These are phyloP conservation scores for Scolecobasidium constrictum DNA, from an alignment of 2,329 filamentous ascomycete genomes.

Conservation along the genomic window DNA sequence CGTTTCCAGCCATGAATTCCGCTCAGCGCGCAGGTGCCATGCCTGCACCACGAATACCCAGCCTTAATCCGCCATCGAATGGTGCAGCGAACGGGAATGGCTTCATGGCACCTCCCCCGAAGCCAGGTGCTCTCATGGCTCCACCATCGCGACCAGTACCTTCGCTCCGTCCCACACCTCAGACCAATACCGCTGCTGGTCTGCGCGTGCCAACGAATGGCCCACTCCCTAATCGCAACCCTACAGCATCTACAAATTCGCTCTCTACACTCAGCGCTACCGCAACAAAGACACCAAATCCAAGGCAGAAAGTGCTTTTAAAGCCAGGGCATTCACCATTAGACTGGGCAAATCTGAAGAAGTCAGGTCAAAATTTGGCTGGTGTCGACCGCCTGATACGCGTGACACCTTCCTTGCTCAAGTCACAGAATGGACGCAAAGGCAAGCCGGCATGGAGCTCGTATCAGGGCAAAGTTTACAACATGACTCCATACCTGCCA, in stretches of 20 bases:
- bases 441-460: constrained; percentile 85
- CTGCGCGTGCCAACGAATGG: constrained; percentile 34
- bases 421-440: constrained; percentile 67
- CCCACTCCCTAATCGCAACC: constrained; percentile 37
- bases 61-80: constrained; percentile 6
- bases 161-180: too few species aligned
- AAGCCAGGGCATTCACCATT: constrained; percentile 88
- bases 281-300: constrained; percentile 28
- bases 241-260: constrained; percentile 26
- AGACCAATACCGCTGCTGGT: constrained; percentile 26
- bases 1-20: constrained; percentile 35
- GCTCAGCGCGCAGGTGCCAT: constrained; percentile 30
- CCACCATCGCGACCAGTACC: constrained; percentile 14
- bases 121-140: constrained; percentile 12
- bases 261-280: constrained; percentile 17
- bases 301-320: constrained; percentile 59
- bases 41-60: constrained; percentile 3
- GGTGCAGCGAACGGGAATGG: constrained; percentile 13
- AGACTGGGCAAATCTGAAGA: constrained; percentile 84
- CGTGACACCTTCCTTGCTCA: constrained; percentile 74
- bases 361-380: constrained; percentile 46
- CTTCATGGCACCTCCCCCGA: constrained; percentile 24
- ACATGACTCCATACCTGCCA: constrained; percentile 76
- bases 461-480: constrained; percentile 85
- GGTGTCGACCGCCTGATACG: constrained; percentile 47